phyloP scores from a whole-genome alignment of 2,329 filamentous ascomycete genomes.

The Metarhizium robertsii region DNA sequence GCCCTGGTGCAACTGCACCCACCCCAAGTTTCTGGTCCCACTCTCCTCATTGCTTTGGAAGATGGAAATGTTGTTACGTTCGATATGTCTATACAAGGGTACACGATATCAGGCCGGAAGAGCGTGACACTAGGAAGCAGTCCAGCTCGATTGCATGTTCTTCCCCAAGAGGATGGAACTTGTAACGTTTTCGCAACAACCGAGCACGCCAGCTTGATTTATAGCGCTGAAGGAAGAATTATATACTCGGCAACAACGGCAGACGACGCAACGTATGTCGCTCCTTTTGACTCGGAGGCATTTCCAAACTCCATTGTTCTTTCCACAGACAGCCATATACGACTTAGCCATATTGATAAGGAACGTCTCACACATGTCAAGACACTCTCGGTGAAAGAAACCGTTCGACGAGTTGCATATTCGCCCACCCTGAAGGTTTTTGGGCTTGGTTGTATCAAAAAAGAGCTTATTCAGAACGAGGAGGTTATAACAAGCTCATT shows the following conservation, averaged over 20 bases:
- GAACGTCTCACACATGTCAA: constrained; percentile 84
- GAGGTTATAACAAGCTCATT: constrained; percentile 76
- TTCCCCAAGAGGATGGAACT: constrained; percentile 59
- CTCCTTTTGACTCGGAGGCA: constrained; percentile 70
- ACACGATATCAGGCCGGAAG: constrained; percentile 61
- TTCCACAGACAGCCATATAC: constrained; percentile 66
- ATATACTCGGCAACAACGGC: constrained; percentile 92
- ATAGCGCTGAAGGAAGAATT: constrained; percentile 76
- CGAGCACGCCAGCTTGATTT: constrained; percentile 89
- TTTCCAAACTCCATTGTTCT: constrained; percentile 77
- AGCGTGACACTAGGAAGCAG: constrained; percentile 79
- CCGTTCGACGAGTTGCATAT: constrained; percentile 79
- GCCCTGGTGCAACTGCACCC: constrained; percentile 71
- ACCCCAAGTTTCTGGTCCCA: constrained; percentile 47
- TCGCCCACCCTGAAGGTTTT: constrained; percentile 72
- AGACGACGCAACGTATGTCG: constrained; percentile 73
- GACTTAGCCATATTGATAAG: constrained; percentile 72
- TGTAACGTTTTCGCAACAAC: constrained; percentile 87
- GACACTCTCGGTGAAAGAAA: constrained; percentile 68
- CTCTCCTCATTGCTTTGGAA: constrained; percentile 81
- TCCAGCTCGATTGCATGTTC: constrained; percentile 68
- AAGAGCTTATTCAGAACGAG: constrained; percentile 58
- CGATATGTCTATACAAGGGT: constrained; percentile 52
- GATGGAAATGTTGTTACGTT: constrained; percentile 88
- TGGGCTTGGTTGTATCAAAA: constrained; percentile 75